phyloP scores from a whole-genome alignment of 2,329 filamentous ascomycete species.

The Ophiocordyceps camponoti-rufipedis region DNA sequence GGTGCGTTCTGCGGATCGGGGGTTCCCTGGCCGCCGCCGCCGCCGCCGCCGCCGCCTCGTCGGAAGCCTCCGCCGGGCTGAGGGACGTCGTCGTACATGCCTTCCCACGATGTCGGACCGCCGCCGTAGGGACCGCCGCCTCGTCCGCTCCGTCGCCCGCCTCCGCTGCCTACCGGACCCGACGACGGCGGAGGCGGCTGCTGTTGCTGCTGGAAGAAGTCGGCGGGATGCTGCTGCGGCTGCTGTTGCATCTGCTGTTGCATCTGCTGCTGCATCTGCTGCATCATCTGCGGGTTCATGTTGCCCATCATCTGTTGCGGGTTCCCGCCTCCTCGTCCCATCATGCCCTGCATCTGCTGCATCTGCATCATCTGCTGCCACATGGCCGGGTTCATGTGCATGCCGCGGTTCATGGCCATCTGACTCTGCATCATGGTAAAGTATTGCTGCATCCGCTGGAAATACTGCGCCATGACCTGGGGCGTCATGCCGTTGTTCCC shows the following conservation, averaged over 20 bases:
- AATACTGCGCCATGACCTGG: constrained; percentile 96
- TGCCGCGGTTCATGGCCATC: constrained; percentile 65
- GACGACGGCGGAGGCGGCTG: constrained; percentile 26
- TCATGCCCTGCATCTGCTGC: constrained; percentile 48
- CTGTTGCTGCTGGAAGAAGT: constrained; percentile 3
- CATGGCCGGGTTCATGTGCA: constrained; percentile 59
- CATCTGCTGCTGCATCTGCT: constrained; percentile 11
- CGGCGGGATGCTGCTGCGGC: constrained; percentile 6
- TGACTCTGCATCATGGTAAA: constrained; percentile 90
- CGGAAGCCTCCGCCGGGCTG: constrained; percentile 40
- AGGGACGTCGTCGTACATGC: constrained; percentile 94
- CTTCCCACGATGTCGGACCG: constrained; percentile 80
- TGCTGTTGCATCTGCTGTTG: too few species aligned
- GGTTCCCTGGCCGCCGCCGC: constrained; percentile 15
- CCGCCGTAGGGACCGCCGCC: constrained; percentile 27
- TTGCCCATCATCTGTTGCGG: constrained; percentile 38
- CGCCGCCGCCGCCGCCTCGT: constrained; percentile 5
- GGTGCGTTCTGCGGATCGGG: constrained; percentile 26
- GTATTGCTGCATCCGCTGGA: constrained; percentile 96
- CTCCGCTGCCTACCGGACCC: constrained; percentile 5
- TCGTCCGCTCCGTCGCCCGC: constrained; percentile 5
- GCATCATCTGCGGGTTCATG: constrained; percentile 29
- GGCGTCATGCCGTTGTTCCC: constrained; percentile 61
- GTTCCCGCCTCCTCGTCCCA: constrained; percentile 20
- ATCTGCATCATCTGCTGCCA: constrained; percentile 62